phyloP scores from a whole-genome alignment of 306 rosid species.

The Dalbergia cochinchinensis region DNA sequence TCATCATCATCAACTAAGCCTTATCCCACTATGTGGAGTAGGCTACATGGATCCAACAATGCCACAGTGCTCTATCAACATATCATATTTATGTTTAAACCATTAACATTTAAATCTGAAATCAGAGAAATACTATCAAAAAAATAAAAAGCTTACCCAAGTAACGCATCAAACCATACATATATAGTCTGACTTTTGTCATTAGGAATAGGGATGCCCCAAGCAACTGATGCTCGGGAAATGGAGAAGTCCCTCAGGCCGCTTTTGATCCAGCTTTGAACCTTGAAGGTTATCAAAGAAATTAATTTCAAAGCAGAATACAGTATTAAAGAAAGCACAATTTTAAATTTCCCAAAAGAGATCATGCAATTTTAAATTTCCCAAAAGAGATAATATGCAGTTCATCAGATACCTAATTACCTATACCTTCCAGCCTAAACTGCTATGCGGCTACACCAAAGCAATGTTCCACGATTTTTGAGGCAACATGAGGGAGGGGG shows the following conservation, averaged over 20 bases:
- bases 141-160: slow-evolving; percentile 68
- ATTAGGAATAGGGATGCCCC: slow-evolving; percentile 97
- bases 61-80: too few species aligned
- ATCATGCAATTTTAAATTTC: slow-evolving; percentile 4
- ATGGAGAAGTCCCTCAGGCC: slow-evolving; percentile 94
- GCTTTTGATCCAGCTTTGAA: slow-evolving; percentile 92
- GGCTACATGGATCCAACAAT: too few species aligned
- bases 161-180: slow-evolving; percentile 98
- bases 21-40: too few species aligned
- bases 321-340: slow-evolving; percentile 23
- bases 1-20: slow-evolving; percentile 3
- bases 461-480: slow-evolving; percentile 21
- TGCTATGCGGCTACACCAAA: not conserved
- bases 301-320: slow-evolving; percentile 37
- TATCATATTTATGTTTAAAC: too few species aligned
- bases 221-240: slow-evolving; percentile 95
- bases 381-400: slow-evolving; percentile 23
- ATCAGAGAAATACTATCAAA: slow-evolving; percentile 6
- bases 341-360: slow-evolving; percentile 8
- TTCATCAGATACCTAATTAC: slow-evolving; percentile 14
- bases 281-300: slow-evolving; percentile 59
- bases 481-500: not conserved
- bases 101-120: not conserved
- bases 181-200: slow-evolving; percentile 89
- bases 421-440: slow-evolving; percentile 21